Conservation (phyloP, 345 rosid genomes). For the Gossypium bickii region DNA sequence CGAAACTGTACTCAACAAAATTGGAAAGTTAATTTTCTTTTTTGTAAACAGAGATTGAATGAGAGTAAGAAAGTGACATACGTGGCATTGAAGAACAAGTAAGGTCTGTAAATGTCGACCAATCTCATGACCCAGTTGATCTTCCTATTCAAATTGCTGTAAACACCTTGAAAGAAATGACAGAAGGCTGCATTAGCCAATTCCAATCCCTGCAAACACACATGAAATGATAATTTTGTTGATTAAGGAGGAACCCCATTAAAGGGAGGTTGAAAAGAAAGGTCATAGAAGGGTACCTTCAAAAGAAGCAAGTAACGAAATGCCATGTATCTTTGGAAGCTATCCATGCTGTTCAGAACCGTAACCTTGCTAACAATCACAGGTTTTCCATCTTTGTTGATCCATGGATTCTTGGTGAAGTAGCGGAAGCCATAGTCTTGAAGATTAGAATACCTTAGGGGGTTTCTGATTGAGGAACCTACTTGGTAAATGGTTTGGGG, state of each 20-base stretch:
- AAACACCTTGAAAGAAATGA: conserved; percentile 33
- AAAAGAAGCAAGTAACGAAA: conserved; percentile 53
- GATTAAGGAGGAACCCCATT: background rate
- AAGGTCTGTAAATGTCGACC: conserved; percentile 72
- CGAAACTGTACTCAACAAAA: conserved; percentile 13
- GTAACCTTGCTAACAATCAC: conserved; percentile 46
- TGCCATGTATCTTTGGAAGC: conserved; percentile 72
- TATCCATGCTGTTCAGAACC: conserved; percentile 50
- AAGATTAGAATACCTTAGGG: conserved; percentile 33
- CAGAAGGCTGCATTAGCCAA: conserved; percentile 48
- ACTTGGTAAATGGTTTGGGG: conserved; percentile 55
- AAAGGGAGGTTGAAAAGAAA: background rate
- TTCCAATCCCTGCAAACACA: conserved; percentile 35
- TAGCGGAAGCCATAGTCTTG: conserved; percentile 38
- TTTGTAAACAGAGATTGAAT: too few species aligned
- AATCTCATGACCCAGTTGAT: conserved; percentile 56
- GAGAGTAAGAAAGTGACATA: conserved; percentile 28
- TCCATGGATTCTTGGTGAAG: conserved; percentile 74
- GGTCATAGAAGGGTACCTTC: conserved; percentile 38
- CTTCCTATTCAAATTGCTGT: conserved; percentile 43
- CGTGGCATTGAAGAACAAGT: conserved; percentile 71
- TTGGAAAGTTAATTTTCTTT: too few species aligned
- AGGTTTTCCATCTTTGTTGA: conserved; percentile 68
- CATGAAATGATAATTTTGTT: background rate
- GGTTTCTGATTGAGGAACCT: conserved; percentile 65